Evolutionary conservation across 305 asterid species (phyloP), one percentile per base, ranked within the genome.

Genomic region (Plantago rigida): DNA sequence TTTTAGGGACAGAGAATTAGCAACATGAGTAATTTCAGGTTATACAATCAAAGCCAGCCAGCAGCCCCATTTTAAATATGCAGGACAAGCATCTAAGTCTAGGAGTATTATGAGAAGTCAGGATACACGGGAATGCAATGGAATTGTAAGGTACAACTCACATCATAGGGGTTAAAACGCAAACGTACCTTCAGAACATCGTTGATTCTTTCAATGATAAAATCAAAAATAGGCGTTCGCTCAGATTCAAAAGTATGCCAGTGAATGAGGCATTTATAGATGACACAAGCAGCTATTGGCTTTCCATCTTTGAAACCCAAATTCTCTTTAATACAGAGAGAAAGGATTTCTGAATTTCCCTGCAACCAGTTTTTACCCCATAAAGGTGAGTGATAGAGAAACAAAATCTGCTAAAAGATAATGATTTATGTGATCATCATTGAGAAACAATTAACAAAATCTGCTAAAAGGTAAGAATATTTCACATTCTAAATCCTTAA

Each of bases 201-300:
- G 69, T 82, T 88, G 75, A 88, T 79, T 76, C 84, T 81, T 77
- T 85, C 96, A 58, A 88, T 78, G 66, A 93, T 77, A 70, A 71
- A 89, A 70, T 93, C 99, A 68, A 93, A 93, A 58, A 85, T 81
- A 69, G 81, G 70, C 56, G 97, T 93, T 74, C 97, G 87, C 65
- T 93, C 97, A 29, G 96, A 83, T 71, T 93, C 97, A 66, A 93
- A 93, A 74, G 92, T 85, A 75, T 79, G 89, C 97, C 99, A 93
- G 51, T 87, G 99, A 57, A 83, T 75, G 62, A 93, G 99, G 79
- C 95, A 86, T 70, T 84, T 87, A 72, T 87, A 93, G 74, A 93
- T 87, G 73, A 93, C 85, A 71, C 95, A 87, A 44, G 96, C 97
- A 66, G 96, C 99, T 49, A 85, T 71, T 22, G 99, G 97, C 66